Evolutionary conservation across 2,329 filamentous ascomycete species (phyloP).

Genomic region (Hypomyces rosellus): DNA sequence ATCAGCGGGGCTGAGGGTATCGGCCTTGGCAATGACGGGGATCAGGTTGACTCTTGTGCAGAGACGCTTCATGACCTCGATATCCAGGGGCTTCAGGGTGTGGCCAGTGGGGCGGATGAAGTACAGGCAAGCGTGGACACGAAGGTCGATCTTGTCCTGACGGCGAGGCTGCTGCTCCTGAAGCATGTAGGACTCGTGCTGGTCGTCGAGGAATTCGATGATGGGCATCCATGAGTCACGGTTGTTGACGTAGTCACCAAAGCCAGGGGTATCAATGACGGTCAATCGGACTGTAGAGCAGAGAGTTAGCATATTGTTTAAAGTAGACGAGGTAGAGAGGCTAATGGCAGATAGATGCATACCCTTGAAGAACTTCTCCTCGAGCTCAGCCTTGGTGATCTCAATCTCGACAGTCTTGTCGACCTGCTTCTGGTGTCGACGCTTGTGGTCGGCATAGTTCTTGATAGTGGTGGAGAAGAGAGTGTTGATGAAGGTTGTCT

Average conservation of each 20-base stretch:
- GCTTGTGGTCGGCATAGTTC: constrained; percentile 99
- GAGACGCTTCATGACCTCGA: constrained; percentile 99
- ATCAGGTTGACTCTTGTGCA: constrained; percentile 98
- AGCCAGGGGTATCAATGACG: constrained; percentile 97
- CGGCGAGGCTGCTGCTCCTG: constrained; percentile 99
- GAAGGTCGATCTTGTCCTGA: constrained; percentile 97
- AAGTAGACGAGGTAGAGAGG: no score
- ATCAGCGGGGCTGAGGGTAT: constrained; percentile 90
- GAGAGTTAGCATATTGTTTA: constrained; percentile 14
- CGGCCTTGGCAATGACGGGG: constrained; percentile 96
- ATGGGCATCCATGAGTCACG: constrained; percentile 99
- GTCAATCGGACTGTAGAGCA: constrained; percentile 75
- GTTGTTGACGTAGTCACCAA: constrained; percentile 99
- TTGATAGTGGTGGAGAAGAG: constrained; percentile 99
- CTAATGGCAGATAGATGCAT: constrained; percentile 18
- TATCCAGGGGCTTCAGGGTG: constrained; percentile 96
- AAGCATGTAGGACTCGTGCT: constrained; percentile 99
- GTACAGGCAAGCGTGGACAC: constrained; percentile 97
- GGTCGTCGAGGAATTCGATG: constrained; percentile 99
- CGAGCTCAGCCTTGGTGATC: constrained; percentile 98
- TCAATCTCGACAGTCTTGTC: constrained; percentile 99
- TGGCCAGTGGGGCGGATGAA: constrained; percentile 98
- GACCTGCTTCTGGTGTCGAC: constrained; percentile 97
- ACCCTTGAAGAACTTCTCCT: constrained; percentile 99
- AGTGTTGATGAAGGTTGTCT: constrained; percentile 99